These are phyloP conservation scores for Rosa lucieae DNA, from an alignment of 306 rosid genomes.

Conservation along the genomic window DNA sequence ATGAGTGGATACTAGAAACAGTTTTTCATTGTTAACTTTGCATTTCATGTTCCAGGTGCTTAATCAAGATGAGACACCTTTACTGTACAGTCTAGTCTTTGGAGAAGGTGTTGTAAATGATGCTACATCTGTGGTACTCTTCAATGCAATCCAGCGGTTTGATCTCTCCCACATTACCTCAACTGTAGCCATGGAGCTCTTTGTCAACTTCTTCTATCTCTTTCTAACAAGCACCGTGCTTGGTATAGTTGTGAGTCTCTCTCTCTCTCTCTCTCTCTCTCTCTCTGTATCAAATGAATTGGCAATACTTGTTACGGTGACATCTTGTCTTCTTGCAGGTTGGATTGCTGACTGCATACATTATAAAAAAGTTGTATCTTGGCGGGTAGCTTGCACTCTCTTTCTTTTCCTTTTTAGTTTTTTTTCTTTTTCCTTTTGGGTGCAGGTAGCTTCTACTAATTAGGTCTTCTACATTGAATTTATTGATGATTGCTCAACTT, in stretches of 20 bases:
- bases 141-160: slow-evolving; percentile 60
- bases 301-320: background rate
- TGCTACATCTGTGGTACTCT: slow-evolving; percentile 70
- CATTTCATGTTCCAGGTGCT: slow-evolving; percentile 51
- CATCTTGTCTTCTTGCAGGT: slow-evolving; percentile 39
- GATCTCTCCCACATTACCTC: slow-evolving; percentile 56
- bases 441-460: background rate
- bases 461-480: background rate
- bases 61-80: slow-evolving; percentile 72
- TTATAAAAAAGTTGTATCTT: slow-evolving; percentile 49
- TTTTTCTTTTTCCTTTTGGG: background rate
- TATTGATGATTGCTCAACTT: slow-evolving; percentile 12
- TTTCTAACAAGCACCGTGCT: slow-evolving; percentile 56
- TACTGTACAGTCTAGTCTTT: slow-evolving; percentile 62
- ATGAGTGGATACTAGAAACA: slow-evolving; percentile 6
- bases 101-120: slow-evolving; percentile 79
- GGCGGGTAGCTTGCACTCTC: slow-evolving; percentile 39
- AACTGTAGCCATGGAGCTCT: slow-evolving; percentile 31
- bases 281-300: background rate
- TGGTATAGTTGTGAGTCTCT: slow-evolving; percentile 53
- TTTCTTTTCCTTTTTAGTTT: background rate
- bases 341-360: slow-evolving; percentile 48
- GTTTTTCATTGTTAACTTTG: slow-evolving; percentile 14
- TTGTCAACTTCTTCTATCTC: slow-evolving; percentile 39
- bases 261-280: slow-evolving; percentile 3